phyloP scores from a whole-genome alignment of 768 basidiomycete genomes.

The Amylocystis lapponica region DNA sequence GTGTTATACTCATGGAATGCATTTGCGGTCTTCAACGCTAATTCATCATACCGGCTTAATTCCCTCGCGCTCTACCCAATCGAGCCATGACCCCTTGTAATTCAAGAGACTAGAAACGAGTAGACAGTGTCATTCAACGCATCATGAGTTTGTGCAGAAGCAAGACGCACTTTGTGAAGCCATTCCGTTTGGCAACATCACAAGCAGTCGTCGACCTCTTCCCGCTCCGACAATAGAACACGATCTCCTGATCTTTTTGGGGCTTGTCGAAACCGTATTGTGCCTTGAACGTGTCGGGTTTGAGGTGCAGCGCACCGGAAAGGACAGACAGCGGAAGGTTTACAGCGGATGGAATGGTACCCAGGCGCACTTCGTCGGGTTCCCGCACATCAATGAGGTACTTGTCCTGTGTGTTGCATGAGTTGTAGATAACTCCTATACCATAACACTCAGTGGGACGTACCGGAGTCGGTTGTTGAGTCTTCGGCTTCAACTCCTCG shows the following conservation, averaged over 20 bases:
- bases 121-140: background rate
- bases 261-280: slow-evolving; percentile 77
- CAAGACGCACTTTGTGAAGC: slow-evolving; percentile 66
- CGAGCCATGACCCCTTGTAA: slow-evolving; percentile 49
- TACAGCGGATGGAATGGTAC: slow-evolving; percentile 89
- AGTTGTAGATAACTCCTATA: slow-evolving; percentile 4
- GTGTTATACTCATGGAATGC: background rate
- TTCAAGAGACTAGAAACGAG: slow-evolving; percentile 33
- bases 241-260: slow-evolving; percentile 60
- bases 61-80: slow-evolving; percentile 38
- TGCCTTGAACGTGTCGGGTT: slow-evolving; percentile 48
- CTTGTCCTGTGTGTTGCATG: slow-evolving; percentile 53
- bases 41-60: background rate
- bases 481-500: slow-evolving; percentile 75
- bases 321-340: slow-evolving; percentile 84
- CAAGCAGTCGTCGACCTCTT: slow-evolving; percentile 76
- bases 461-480: slow-evolving; percentile 68
- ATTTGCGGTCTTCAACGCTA: background rate
- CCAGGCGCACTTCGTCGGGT: slow-evolving; percentile 84
- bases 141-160: background rate
- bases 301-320: slow-evolving; percentile 55
- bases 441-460: slow-evolving; percentile 3
- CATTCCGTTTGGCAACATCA: slow-evolving; percentile 76
- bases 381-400: slow-evolving; percentile 91
- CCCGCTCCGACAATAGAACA: slow-evolving; percentile 90